Evolutionary conservation across 768 basidiomycete species (phyloP).

Genomic region (Holtermanniella nyarrowii): DNA sequence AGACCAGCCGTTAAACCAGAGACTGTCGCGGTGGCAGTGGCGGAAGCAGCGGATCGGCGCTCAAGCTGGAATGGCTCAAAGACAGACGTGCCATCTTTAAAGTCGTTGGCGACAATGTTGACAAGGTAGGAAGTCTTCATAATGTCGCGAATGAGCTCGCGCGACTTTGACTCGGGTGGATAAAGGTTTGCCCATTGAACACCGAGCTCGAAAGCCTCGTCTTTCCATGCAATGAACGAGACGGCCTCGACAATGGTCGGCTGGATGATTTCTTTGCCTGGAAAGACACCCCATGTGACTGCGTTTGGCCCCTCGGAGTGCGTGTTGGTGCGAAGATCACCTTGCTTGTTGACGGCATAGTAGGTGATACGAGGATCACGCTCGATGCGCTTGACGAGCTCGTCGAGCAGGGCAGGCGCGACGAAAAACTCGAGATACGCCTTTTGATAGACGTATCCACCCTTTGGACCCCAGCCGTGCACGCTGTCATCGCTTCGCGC

Average conservation of each 20-base stretch:
- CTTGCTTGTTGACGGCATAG: constrained; percentile 92
- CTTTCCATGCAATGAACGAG: constrained; percentile 99
- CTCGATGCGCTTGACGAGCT: constrained; percentile 71
- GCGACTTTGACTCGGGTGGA: constrained; percentile 62
- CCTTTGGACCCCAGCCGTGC: constrained; percentile 87
- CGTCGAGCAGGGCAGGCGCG: constrained; percentile 57
- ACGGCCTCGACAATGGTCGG: constrained; percentile 95
- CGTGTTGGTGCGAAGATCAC: constrained; percentile 88
- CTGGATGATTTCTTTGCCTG: constrained; percentile 89
- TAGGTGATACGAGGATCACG: constrained; percentile 83
- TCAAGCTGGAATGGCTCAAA: constrained; percentile 62
- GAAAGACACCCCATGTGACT: constrained; percentile 98
- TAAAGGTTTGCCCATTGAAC: constrained; percentile 83
- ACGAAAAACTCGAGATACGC: constrained; percentile 97
- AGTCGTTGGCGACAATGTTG: constrained; percentile 94
- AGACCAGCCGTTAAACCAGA: too few species aligned
- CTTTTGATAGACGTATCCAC: constrained; percentile 95
- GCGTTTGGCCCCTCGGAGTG: constrained; percentile 93
- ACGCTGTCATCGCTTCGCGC: constrained; percentile 69
- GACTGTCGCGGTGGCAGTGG: background rate
- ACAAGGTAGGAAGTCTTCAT: constrained; percentile 79
- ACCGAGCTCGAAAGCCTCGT: constrained; percentile 89
- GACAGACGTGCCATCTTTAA: constrained; percentile 71
- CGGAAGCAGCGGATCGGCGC: background rate
- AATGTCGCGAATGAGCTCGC: constrained; percentile 61